These are phyloP conservation scores for Aspergillus neoniger DNA, from an alignment of 2,329 filamentous ascomycete genomes.

Conservation along the genomic window DNA sequence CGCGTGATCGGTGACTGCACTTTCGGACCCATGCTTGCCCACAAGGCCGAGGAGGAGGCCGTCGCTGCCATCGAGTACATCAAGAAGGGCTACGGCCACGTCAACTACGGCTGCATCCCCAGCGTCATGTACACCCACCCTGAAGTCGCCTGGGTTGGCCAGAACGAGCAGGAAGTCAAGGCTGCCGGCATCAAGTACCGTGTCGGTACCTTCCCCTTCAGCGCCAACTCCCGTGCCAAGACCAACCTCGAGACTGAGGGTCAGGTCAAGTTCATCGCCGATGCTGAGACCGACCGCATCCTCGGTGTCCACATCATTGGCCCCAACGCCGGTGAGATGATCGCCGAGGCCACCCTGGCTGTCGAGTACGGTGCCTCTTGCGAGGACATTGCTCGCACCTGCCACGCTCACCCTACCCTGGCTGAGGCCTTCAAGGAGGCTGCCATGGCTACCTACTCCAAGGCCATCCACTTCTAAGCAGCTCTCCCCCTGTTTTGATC, in stretches of 20 bases:
- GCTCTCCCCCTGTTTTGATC: constrained; percentile 24
- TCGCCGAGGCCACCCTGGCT: constrained; percentile 92
- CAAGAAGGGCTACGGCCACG: constrained; percentile 95
- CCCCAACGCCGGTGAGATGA: constrained; percentile 97
- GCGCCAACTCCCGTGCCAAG: constrained; percentile 97
- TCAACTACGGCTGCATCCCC: constrained; percentile 97
- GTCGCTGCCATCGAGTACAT: constrained; percentile 96
- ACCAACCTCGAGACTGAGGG: constrained; percentile 97
- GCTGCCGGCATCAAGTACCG: constrained; percentile 86
- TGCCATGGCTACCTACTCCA: constrained; percentile 93
- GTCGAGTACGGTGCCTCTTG: constrained; percentile 94
- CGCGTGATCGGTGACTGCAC: constrained; percentile 94
- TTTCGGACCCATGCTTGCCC: constrained; percentile 97
- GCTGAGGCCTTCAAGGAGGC: constrained; percentile 99
- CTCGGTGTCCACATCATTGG: constrained; percentile 96
- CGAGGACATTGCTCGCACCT: constrained; percentile 92
- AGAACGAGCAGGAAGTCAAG: constrained; percentile 96
- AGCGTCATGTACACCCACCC: constrained; percentile 99
- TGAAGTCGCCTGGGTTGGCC: constrained; percentile 97
- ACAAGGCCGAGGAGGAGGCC: constrained; percentile 98
- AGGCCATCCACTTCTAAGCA: constrained; percentile 88
- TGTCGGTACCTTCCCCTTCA: constrained; percentile 92
- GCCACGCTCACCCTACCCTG: constrained; percentile 93
- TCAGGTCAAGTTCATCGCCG: constrained; percentile 94
- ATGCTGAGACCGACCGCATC: constrained; percentile 94